Evolutionary conservation across 371 early-diverging fungal genomes (phyloP), one percentile per base, ranked within the genome.

Genomic region (Fennellomyces sp.): DNA sequence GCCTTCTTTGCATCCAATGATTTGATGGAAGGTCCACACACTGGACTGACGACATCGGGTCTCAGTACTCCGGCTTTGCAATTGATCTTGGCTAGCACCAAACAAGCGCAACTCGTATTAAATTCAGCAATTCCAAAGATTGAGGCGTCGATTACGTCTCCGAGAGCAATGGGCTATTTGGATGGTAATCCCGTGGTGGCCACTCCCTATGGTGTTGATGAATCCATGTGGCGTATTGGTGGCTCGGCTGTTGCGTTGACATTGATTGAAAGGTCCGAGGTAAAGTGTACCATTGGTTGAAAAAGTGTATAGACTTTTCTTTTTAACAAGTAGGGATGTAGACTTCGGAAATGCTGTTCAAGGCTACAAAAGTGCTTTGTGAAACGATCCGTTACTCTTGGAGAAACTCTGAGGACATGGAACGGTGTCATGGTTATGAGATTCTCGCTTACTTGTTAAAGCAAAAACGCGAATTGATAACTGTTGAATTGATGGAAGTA

Each of bases 351-450:
- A 67, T 79, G 11, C 60, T 91, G n/a, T 78, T 78, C 45, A 86
- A 86, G 63, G 76, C 87, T 0, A 74, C 84, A n/a, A 67, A 79
- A 13, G 69, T 89, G 33, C 57, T 91, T 5, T 85, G 87, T 39
- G 84, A 88, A 47, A 68, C 81, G 15, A 82, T 92, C 49, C 75
- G 83, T 11, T 85, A 83, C 61, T 86, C 83, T 28, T 90, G 90
- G 89, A 61, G 90, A 17, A 87, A 89, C 59, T 81, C 85, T 0
- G 89, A 88, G 58, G 91, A 91, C 49, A 90, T 90, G 89, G 89
- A 89, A 55, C 73, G 85, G 19, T 76, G 76, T 25, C 85, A 87
- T 66, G 88, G 89, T 2, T 92, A 90, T 51, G 91, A 91, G 60
- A 83, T 89, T 21, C 68, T 91, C n/a, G 87, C 87, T 0, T 80